A percentile compares a stretch with the other conserved stretches of the same genome.
These are phyloP conservation scores for Basipetospora chlamydospora DNA, from an alignment of 2,329 filamentous ascomycete genomes.

Conservation along the genomic window DNA sequence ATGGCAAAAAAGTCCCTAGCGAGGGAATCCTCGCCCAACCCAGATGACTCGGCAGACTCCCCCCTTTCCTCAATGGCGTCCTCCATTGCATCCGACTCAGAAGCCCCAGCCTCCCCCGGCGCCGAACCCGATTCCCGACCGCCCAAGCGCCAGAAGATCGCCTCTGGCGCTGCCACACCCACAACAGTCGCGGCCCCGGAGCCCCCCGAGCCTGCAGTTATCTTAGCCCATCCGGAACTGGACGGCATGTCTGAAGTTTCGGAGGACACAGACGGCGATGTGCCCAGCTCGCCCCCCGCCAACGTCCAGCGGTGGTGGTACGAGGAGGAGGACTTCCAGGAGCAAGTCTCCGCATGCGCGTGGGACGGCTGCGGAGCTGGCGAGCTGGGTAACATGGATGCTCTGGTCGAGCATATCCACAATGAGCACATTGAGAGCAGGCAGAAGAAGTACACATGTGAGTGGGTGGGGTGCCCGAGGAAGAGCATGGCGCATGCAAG, in stretches of 20 bases:
- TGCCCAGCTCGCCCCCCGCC: conserved; percentile 56
- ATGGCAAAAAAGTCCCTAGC: conserved; percentile 1
- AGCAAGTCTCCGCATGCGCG: conserved; percentile 63
- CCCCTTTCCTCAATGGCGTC: conserved; percentile 32
- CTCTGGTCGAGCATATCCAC: conserved; percentile 70
- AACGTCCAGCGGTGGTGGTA: conserved; percentile 51
- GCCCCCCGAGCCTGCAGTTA: conserved; percentile 29
- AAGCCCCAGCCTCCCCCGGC: conserved; percentile 19
- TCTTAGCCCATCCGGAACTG: too few relatives aligned
- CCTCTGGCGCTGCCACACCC: conserved; percentile 28
- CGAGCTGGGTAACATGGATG: conserved; percentile 68
- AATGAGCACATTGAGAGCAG: conserved; percentile 86
- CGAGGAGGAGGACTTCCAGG: conserved; percentile 61
- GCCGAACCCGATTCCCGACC: conserved; percentile 27
- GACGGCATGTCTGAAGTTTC: conserved; percentile 60
- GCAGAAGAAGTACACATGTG: conserved; percentile 95
- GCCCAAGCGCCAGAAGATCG: conserved; percentile 32
- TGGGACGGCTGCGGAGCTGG: conserved; percentile 64
- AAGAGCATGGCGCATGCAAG: conserved; percentile 89
- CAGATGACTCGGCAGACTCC: conserved; percentile 19
- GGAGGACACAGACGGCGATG: conserved; percentile 77
- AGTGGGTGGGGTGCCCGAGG: conserved; percentile 79
- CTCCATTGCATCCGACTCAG: conserved; percentile 31
- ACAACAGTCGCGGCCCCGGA: conserved; percentile 26
- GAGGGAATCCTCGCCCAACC: conserved; percentile 2